phyloP scores from a whole-genome alignment of 768 basidiomycete species.

The Mrakia gelida region DNA sequence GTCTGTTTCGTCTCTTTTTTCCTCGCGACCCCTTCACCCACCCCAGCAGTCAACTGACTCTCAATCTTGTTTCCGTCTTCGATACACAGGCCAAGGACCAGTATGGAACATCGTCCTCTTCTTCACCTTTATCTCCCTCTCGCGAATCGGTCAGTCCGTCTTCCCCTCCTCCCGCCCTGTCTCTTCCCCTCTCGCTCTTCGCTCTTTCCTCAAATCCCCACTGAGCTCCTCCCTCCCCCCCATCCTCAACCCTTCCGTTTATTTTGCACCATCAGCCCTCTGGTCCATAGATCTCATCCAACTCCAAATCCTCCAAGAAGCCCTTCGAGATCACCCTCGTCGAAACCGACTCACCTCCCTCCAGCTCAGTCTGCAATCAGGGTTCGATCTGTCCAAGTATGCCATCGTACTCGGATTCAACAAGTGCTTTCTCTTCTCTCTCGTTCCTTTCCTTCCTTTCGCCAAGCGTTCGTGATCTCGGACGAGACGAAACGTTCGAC shows the following conservation, averaged over 20 bases:
- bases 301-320: conserved; percentile 52
- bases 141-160: conserved; percentile 38
- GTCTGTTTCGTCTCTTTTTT: too few species aligned
- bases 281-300: conserved; percentile 57
- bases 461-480: conserved; percentile 31
- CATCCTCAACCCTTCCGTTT: too few species aligned
- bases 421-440: conserved; percentile 39
- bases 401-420: conserved; percentile 33
- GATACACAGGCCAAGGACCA: conserved; percentile 26
- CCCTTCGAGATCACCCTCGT: conserved; percentile 50
- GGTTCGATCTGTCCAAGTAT: conserved; percentile 41
- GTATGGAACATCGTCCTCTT: conserved; percentile 48
- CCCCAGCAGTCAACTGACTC: neutral
- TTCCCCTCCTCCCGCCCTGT: neutral
- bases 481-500: too few species aligned
- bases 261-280: conserved; percentile 50
- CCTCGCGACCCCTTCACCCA: too few species aligned
- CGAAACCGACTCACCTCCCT: conserved; percentile 49
- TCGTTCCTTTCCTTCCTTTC: neutral
- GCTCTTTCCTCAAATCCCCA: too few species aligned
- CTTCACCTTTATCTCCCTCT: conserved; percentile 44
- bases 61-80: neutral
- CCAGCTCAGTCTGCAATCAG: conserved; percentile 48
- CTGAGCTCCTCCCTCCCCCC: too few species aligned
- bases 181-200: neutral